Percentiles rank a stretch among this genome's conserved stretches.
Conservation (phyloP, 2,329 filamentous ascomycete species). For the Ustilaginoidea virens region DNA sequence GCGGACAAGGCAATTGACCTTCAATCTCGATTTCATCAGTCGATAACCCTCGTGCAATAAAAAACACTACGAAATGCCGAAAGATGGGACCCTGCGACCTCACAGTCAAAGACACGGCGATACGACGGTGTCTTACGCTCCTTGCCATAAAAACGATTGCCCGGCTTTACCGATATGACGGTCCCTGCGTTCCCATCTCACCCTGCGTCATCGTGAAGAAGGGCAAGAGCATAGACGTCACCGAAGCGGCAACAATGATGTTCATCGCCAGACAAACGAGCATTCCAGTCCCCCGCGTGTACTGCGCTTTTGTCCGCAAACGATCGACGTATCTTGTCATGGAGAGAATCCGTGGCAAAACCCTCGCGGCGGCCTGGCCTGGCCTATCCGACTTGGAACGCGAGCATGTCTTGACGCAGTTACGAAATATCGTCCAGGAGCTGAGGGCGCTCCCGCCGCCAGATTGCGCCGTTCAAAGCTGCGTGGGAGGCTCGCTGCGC, state of each 20-base stretch:
- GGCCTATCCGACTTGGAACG: constrained; percentile 5
- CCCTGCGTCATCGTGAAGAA: constrained; percentile 1
- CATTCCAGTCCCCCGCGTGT: constrained; percentile 9
- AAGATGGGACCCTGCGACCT: neutral
- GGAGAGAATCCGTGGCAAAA: constrained; percentile 16
- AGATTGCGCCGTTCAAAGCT: constrained; percentile 9
- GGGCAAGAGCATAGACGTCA: constrained; percentile 1
- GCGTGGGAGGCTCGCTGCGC: constrained; percentile 11
- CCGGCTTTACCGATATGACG: constrained; percentile 1
- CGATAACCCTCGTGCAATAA: too few species aligned
- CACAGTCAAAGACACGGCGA: neutral
- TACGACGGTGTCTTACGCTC: constrained; percentile 1
- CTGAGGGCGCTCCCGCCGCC: constrained; percentile 10
- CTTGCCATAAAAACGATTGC: neutral
- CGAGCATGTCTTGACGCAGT: constrained; percentile 8
- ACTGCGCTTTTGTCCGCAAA: constrained; percentile 19
- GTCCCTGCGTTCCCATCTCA: neutral
- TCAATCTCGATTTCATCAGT: neutral
- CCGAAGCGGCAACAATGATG: constrained; percentile 9
- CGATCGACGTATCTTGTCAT: constrained; percentile 29
- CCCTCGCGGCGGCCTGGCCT: constrained; percentile 7
- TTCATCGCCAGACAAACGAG: constrained; percentile 9
- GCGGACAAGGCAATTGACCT: neutral
- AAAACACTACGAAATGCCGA: neutral
- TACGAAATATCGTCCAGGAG: constrained; percentile 10